phyloP scores from a whole-genome alignment of 2,329 filamentous ascomycete genomes.

The Alternaria novae-zelandiae region DNA sequence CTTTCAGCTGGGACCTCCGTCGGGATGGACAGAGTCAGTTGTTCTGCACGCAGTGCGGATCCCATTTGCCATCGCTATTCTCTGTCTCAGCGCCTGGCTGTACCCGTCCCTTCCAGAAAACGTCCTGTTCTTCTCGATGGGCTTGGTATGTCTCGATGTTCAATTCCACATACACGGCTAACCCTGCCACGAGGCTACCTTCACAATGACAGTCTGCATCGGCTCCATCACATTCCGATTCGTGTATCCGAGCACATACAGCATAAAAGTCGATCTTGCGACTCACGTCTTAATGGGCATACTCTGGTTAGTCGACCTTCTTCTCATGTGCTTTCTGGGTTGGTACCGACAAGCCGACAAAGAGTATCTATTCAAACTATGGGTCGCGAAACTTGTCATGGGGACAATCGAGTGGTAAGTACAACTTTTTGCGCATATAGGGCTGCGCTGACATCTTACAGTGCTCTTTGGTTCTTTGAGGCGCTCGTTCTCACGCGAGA shows the following conservation, averaged over 20 bases:
- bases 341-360: neutral
- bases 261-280: neutral
- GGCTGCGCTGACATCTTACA: neutral
- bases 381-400: neutral
- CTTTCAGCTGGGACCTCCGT: neutral
- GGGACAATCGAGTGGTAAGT: neutral
- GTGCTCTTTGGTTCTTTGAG: neutral
- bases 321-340: neutral
- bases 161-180: neutral
- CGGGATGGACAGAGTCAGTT: neutral
- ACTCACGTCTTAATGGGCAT: neutral
- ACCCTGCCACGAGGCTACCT: neutral
- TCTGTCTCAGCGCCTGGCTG: neutral
- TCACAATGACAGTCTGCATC: neutral
- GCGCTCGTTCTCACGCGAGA: neutral
- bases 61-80: neutral
- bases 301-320: neutral
- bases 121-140: neutral
- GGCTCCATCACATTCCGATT: neutral
- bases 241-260: neutral
- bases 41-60: neutral
- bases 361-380: neutral
- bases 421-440: neutral
- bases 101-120: neutral
- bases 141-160: neutral